phyloP scores from a whole-genome alignment of 768 basidiomycete species.

The Phanerodontia chrysosporium region DNA sequence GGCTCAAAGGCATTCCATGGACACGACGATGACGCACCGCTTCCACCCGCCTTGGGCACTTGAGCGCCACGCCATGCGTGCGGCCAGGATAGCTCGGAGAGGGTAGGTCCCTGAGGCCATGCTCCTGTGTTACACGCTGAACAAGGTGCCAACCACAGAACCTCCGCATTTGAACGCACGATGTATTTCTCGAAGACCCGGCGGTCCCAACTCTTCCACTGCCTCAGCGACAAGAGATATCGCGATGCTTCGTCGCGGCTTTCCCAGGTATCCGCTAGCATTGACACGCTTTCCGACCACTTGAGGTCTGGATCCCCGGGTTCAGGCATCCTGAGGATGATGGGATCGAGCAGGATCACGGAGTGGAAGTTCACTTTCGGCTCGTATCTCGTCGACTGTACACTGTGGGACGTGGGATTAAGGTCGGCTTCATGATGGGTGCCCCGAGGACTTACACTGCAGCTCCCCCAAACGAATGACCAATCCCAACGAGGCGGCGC shows the following conservation, averaged over 20 bases:
- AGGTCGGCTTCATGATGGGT: background rate
- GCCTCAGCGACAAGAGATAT: no score
- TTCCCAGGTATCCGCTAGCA: no score
- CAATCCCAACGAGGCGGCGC: constrained; percentile 46
- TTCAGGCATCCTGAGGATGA: no score
- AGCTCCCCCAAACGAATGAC: constrained; percentile 51
- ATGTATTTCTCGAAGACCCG: background rate
- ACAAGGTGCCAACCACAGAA: background rate
- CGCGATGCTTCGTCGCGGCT: no score
- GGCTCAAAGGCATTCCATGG: constrained; percentile 3
- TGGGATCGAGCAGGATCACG: no score
- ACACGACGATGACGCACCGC: constrained; percentile 10
- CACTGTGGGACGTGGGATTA: no score
- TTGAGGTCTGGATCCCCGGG: no score
- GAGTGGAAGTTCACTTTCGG: no score
- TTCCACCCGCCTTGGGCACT: constrained; percentile 17
- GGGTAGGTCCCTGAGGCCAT: constrained; percentile 33
- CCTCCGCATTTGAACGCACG: background rate
- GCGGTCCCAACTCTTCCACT: no score
- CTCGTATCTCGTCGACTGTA: no score
- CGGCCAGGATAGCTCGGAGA: constrained; percentile 17
- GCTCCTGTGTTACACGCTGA: constrained; percentile 29
- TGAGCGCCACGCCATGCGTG: constrained; percentile 19
- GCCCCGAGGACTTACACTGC: constrained; percentile 41
- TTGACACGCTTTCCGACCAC: no score